Percentiles rank a stretch among this genome's conserved stretches.
phyloP scores from a whole-genome alignment of 192 early-diverging fungal genomes.

The Gorgonomyces haynaldii region DNA sequence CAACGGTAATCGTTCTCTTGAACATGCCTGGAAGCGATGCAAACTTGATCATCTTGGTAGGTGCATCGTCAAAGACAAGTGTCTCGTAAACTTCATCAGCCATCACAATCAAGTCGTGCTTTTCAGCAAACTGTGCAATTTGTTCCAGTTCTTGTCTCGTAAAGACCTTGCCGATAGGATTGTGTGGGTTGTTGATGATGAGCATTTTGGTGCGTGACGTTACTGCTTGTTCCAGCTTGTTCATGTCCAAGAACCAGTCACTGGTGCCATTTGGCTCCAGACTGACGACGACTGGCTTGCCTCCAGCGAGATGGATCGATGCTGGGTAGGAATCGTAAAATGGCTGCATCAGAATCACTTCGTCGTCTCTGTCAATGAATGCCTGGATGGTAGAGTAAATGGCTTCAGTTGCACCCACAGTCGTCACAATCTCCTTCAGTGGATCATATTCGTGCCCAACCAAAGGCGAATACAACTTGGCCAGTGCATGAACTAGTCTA shows the following conservation, averaged over 20 bases:
- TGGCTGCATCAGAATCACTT: slow-evolving; percentile 90
- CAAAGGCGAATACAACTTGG: slow-evolving; percentile 59
- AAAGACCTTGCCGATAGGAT: slow-evolving; percentile 48
- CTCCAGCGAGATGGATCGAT: slow-evolving; percentile 71
- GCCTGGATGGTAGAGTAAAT: slow-evolving; percentile 68
- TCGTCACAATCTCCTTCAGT: slow-evolving; percentile 71
- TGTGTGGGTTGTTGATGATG: slow-evolving; percentile 93
- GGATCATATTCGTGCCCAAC: slow-evolving; percentile 61
- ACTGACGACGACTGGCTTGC: slow-evolving; percentile 74
- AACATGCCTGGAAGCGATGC: slow-evolving; percentile 76
- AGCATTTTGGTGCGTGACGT: slow-evolving; percentile 69
- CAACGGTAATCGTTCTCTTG: slow-evolving; percentile 88
- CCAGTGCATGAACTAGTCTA: slow-evolving; percentile 46
- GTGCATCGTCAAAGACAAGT: slow-evolving; percentile 61
- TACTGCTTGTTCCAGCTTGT: slow-evolving; percentile 63
- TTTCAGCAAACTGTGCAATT: slow-evolving; percentile 68
- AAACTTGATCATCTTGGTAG: slow-evolving; percentile 37
- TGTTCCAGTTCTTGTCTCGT: slow-evolving; percentile 34
- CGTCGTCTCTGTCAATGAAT: slow-evolving; percentile 63
- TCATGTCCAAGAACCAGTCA: slow-evolving; percentile 82
- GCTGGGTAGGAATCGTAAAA: slow-evolving; percentile 87
- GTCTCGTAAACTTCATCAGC: slow-evolving; percentile 92
- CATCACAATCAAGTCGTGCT: slow-evolving; percentile 77
- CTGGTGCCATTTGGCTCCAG: slow-evolving; percentile 41
- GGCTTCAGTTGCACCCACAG: slow-evolving; percentile 46